These are phyloP conservation scores for Curvularia hawaiiensis DNA, from an alignment of 2,329 filamentous ascomycete genomes.

Conservation along the genomic window DNA sequence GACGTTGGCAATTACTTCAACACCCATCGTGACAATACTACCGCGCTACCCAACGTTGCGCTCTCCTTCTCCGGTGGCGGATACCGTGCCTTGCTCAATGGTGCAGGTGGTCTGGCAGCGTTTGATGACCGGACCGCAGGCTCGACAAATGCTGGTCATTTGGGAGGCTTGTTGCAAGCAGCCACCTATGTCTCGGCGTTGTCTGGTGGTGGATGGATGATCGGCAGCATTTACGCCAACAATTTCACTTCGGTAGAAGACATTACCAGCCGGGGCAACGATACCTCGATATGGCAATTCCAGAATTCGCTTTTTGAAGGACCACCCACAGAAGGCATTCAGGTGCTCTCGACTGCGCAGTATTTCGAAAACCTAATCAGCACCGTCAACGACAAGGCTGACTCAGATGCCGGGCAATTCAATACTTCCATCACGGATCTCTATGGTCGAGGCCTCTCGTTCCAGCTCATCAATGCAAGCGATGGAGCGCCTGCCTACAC, in stretches of 20 bases:
- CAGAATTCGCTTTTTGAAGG: constrained; percentile 65
- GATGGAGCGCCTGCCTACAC: constrained; percentile 78
- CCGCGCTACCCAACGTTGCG: constrained; percentile 69
- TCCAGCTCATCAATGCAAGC: constrained; percentile 78
- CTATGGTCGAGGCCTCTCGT: constrained; percentile 84
- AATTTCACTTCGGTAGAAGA: constrained; percentile 75
- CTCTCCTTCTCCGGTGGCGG: constrained; percentile 84
- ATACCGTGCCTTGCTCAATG: constrained; percentile 84
- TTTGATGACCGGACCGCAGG: constrained; percentile 75
- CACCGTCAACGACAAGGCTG: constrained; percentile 64
- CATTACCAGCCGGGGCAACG: constrained; percentile 55
- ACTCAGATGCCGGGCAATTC: constrained; percentile 65
- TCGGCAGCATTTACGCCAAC: constrained; percentile 77
- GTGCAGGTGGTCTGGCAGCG: constrained; percentile 77
- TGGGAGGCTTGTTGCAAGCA: constrained; percentile 81
- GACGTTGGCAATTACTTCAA: constrained; percentile 77
- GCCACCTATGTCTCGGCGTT: constrained; percentile 81
- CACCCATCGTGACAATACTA: constrained; percentile 59
- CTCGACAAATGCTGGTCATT: constrained; percentile 66
- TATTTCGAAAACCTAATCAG: constrained; percentile 68
- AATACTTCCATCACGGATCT: constrained; percentile 80
- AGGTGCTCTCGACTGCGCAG: constrained; percentile 59
- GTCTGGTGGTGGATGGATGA: constrained; percentile 82
- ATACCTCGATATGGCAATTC: constrained; percentile 66
- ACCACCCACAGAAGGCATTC: constrained; percentile 57